These are phyloP conservation scores for Gossypium ekmanianum DNA, from an alignment of 345 rosid genomes.

Conservation along the genomic window DNA sequence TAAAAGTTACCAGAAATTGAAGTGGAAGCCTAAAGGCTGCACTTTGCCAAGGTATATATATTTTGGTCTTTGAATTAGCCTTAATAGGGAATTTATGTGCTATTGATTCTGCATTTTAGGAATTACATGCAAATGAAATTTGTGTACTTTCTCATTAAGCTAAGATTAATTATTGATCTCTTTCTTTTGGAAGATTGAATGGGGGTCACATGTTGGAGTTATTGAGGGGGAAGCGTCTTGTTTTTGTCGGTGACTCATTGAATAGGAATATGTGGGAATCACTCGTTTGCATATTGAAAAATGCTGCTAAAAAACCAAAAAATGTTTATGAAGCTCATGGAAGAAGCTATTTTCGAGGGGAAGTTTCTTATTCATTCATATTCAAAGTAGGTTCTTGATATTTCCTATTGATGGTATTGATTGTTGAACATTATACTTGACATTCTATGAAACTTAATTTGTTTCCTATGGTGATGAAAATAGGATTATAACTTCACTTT, in stretches of 20 bases:
- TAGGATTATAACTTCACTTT: slow-evolving; percentile 75
- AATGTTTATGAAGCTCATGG: slow-evolving; percentile 82
- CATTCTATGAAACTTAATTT: slow-evolving; percentile 9
- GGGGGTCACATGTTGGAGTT: slow-evolving; percentile 60
- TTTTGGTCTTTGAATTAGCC: background rate
- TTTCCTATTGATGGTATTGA: background rate
- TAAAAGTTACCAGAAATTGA: slow-evolving; percentile 56
- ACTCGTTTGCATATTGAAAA: slow-evolving; percentile 72
- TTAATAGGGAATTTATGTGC: background rate
- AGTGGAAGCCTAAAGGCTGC: slow-evolving; percentile 92
- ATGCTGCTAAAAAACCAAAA: slow-evolving; percentile 53
- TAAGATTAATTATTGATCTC: background rate
- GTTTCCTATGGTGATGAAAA: slow-evolving; percentile 1
- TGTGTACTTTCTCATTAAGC: background rate
- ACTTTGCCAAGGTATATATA: slow-evolving; percentile 62
- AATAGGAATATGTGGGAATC: slow-evolving; percentile 99
- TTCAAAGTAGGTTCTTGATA: slow-evolving; percentile 55
- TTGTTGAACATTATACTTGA: background rate
- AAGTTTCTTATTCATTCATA: slow-evolving; percentile 76
- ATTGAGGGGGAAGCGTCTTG: slow-evolving; percentile 84
- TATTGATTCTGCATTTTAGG: background rate
- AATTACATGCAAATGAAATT: background rate
- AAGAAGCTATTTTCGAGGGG: slow-evolving; percentile 67
- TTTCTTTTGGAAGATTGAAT: slow-evolving; percentile 43
- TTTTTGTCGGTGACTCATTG: slow-evolving; percentile 83